phyloP scores from a whole-genome alignment of 176 grass and related monocot species.

The Hyparrhenia diplandra region DNA sequence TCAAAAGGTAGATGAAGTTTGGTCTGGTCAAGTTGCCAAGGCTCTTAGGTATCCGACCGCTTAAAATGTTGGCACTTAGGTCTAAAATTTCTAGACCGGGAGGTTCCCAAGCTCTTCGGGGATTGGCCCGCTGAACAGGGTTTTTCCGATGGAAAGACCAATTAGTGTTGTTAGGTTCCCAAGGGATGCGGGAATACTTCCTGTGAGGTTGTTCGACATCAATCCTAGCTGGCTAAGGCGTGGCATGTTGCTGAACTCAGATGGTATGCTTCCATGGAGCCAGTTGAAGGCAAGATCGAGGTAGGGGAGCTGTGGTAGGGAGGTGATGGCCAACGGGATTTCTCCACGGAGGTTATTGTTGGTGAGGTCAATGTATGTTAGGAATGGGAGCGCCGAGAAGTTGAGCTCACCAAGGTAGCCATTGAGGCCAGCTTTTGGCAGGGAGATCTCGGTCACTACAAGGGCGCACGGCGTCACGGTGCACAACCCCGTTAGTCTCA shows the following conservation, averaged over 20 bases:
- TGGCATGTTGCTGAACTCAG: background rate
- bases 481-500: too few species aligned
- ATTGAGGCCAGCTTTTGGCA: background rate
- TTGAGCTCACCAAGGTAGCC: background rate
- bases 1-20: background rate
- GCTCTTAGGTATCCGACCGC: background rate
- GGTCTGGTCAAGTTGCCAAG: constrained; percentile 16
- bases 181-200: background rate
- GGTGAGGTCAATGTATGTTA: background rate
- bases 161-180: background rate
- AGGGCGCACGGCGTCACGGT: background rate
- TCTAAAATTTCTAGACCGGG: background rate
- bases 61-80: background rate
- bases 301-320: background rate
- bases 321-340: background rate
- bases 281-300: background rate
- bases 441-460: background rate
- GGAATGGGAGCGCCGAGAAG: background rate
- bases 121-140: background rate
- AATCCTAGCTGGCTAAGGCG: background rate
- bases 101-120: background rate
- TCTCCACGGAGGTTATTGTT: constrained; percentile 6
- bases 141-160: background rate
- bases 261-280: background rate
- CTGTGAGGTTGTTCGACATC: background rate